Percentiles rank a stretch among this genome's conserved stretches.
These are phyloP conservation scores for Syzygium malaccense DNA, from an alignment of 441 rosid species.

Conservation along the genomic window DNA sequence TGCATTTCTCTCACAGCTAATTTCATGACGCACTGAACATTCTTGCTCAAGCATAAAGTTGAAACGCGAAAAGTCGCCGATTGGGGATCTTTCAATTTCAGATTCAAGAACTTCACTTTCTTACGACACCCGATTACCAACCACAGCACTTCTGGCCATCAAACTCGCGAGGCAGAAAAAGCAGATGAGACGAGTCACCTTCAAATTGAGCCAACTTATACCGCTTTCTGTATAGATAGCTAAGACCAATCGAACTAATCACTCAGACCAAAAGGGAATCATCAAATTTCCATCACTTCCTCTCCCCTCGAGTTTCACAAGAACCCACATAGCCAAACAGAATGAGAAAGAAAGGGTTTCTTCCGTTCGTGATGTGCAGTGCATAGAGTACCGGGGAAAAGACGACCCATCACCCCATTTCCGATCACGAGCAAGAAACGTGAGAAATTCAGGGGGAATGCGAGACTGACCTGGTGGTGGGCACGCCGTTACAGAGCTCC, in stretches of 20 bases:
- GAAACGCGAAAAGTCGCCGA: not conserved
- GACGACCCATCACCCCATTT: not conserved
- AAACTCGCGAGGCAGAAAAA: not conserved
- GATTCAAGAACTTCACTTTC: not conserved
- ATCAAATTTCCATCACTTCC: too few species aligned
- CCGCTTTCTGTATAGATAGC: not conserved
- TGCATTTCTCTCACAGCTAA: not conserved
- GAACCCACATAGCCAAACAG: not conserved
- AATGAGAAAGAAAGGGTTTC: not conserved
- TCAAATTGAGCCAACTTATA: not conserved
- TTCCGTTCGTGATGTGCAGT: not conserved
- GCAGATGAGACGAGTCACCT: not conserved
- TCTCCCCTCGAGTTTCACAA: too few species aligned
- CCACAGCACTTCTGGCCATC: not conserved
- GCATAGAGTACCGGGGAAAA: not conserved
- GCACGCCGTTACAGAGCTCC: conserved; percentile 74
- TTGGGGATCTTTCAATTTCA: not conserved
- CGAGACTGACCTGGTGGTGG: conserved; percentile 50
- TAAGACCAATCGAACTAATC: not conserved
- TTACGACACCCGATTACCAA: not conserved
- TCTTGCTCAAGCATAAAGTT: not conserved
- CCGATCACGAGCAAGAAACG: not conserved
- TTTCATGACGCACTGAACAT: not conserved
- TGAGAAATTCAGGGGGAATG: not conserved
- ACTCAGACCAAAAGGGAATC: too few species aligned